Percentiles rank a stretch among this genome's conserved stretches.
phyloP scores from a whole-genome alignment of 805 yeast genomes.

The Brettanomyces sp. region DNA sequence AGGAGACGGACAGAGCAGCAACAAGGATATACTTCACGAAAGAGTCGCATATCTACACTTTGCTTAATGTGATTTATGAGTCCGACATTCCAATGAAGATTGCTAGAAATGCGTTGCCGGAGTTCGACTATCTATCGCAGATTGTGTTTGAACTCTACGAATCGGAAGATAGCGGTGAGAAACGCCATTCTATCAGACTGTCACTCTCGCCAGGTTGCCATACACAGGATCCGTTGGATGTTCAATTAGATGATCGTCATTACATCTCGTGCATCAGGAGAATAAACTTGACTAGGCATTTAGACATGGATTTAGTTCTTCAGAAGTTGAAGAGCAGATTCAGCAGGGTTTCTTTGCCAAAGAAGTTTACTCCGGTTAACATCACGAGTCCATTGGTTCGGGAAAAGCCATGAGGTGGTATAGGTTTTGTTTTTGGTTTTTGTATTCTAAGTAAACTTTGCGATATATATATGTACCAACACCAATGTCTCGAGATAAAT shows the following conservation, averaged over 20 bases:
- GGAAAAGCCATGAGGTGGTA: conserved; percentile 7
- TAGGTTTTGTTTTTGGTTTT: not conserved
- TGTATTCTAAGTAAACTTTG: not conserved
- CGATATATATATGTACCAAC: too few species aligned
- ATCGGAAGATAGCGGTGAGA: conserved; percentile 58
- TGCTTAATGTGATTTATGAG: conserved; percentile 83
- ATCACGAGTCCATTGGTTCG: conserved; percentile 46
- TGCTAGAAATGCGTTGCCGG: conserved; percentile 92
- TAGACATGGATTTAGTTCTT: conserved; percentile 82
- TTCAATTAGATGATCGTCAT: conserved; percentile 91
- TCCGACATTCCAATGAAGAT: conserved; percentile 92
- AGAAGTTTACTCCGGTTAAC: conserved; percentile 82
- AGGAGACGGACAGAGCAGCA: conserved; percentile 70
- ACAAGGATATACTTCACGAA: conserved; percentile 89
- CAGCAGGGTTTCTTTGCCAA: conserved; percentile 81
- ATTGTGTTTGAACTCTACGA: conserved; percentile 91
- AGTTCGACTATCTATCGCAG: conserved; percentile 89
- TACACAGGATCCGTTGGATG: conserved; percentile 95
- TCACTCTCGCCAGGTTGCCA: conserved; percentile 98
- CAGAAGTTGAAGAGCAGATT: conserved; percentile 76
- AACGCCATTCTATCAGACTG: conserved; percentile 81
- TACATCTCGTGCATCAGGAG: conserved; percentile 94
- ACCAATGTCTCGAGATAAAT: too few species aligned
- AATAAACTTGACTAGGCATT: conserved; percentile 80
- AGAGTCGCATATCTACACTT: conserved; percentile 92